These are phyloP conservation scores for Lanmaoa rubissima DNA, from an alignment of 768 basidiomycete genomes.

Conservation along the genomic window DNA sequence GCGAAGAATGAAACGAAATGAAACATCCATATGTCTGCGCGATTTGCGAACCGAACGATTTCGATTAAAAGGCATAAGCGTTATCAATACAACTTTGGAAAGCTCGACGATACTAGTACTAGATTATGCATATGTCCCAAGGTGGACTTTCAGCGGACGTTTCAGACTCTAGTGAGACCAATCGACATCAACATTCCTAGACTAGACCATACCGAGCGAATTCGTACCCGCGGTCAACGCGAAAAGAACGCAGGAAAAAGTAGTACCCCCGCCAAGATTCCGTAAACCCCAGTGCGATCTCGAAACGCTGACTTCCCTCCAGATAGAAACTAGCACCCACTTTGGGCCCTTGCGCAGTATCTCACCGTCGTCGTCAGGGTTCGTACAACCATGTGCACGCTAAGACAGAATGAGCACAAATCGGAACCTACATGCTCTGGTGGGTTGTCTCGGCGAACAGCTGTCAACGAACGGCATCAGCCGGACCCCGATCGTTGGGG, in stretches of 20 bases:
- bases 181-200: neutral
- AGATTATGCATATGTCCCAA: too few species aligned
- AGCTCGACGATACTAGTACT: too few species aligned
- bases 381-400: neutral
- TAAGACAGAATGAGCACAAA: neutral
- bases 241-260: conserved; percentile 10
- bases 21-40: conserved; percentile 27
- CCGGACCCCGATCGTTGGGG: neutral
- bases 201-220: conserved; percentile 18
- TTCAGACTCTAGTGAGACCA: conserved; percentile 7
- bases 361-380: conserved; percentile 11
- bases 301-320: neutral
- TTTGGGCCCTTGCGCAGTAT: neutral
- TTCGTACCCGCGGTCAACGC: conserved; percentile 1
- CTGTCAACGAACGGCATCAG: conserved; percentile 12
- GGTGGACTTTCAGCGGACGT: conserved; percentile 9
- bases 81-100: neutral
- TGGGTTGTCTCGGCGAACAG: neutral
- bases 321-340: neutral
- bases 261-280: conserved; percentile 1
- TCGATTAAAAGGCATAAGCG: neutral
- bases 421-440: neutral
- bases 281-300: conserved; percentile 15
- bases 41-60: conserved; percentile 4
- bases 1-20: conserved; percentile 47